Conservation (phyloP, 805 yeast genomes). For the Lachancea lanzarotensis region DNA sequence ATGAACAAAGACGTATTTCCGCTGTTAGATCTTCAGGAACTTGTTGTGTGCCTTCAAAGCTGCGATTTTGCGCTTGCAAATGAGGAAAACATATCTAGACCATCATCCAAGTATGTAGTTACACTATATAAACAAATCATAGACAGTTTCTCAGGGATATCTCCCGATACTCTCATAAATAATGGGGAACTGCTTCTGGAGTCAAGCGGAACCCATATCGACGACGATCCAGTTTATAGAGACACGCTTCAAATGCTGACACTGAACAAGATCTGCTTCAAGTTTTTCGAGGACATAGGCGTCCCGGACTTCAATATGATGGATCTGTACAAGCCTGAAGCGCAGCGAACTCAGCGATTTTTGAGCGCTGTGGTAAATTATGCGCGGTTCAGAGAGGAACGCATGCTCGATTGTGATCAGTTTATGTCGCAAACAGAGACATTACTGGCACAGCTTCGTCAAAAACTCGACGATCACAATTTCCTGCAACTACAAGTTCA, state of each 20-base stretch:
- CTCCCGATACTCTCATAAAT: slow-evolving; percentile 29
- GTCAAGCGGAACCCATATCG: slow-evolving; percentile 17
- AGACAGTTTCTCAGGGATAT: slow-evolving; percentile 52
- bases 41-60: slow-evolving; percentile 51
- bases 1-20: slow-evolving; percentile 51
- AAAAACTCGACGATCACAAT: slow-evolving; percentile 38
- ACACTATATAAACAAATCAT: slow-evolving; percentile 54
- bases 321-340: slow-evolving; percentile 77
- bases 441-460: slow-evolving; percentile 40
- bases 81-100: slow-evolving; percentile 53
- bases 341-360: slow-evolving; percentile 53
- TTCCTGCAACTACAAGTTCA: slow-evolving; percentile 32
- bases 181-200: slow-evolving; percentile 13
- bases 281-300: slow-evolving; percentile 66
- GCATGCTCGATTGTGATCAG: slow-evolving; percentile 61
- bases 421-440: slow-evolving; percentile 50
- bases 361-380: slow-evolving; percentile 80
- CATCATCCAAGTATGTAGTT: slow-evolving; percentile 50
- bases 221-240: slow-evolving; percentile 14
- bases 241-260: slow-evolving; percentile 47
- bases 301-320: slow-evolving; percentile 66
- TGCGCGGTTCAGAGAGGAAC: slow-evolving; percentile 77
- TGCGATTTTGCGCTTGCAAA: slow-evolving; percentile 52
- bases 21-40: slow-evolving; percentile 50
- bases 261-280: slow-evolving; percentile 52